Evolutionary conservation across 2,329 filamentous ascomycete species (phyloP).

Genomic region (Sporothrix sp.): DNA sequence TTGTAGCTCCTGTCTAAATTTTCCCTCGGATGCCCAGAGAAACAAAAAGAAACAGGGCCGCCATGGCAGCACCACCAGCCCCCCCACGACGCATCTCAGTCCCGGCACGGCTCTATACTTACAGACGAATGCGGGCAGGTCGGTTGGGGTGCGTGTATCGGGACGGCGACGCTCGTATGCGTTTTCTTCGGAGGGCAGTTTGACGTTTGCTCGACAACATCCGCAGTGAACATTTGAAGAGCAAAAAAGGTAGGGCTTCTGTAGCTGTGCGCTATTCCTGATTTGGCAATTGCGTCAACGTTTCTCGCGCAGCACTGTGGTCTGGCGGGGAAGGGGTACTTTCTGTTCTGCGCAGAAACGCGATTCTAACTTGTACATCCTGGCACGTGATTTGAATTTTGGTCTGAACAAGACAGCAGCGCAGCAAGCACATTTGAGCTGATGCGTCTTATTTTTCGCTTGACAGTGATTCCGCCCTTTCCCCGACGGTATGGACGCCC

Average conservation of each 20-base stretch:
- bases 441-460: no score
- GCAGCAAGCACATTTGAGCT: background rate
- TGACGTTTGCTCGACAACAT: background rate
- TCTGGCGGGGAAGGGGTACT: conserved; percentile 1
- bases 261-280: conserved; percentile 5
- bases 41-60: background rate
- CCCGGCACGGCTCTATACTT: background rate
- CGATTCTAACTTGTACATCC: no score
- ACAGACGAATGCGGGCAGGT: background rate
- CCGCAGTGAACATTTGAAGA: conserved; percentile 6
- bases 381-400: no score
- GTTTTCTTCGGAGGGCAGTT: background rate
- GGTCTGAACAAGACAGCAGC: background rate
- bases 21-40: conserved; percentile 1
- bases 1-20: conserved; percentile 5
- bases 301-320: conserved; percentile 5
- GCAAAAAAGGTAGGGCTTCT: conserved; percentile 14
- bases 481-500: no score
- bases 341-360: background rate
- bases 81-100: background rate
- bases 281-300: conserved; percentile 8
- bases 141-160: background rate
- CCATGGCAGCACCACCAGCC: background rate
- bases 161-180: background rate
- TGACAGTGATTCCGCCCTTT: no score